Evolutionary conservation across 441 rosid genomes (phyloP).

Genomic region (Adansonia madagascariensis): DNA sequence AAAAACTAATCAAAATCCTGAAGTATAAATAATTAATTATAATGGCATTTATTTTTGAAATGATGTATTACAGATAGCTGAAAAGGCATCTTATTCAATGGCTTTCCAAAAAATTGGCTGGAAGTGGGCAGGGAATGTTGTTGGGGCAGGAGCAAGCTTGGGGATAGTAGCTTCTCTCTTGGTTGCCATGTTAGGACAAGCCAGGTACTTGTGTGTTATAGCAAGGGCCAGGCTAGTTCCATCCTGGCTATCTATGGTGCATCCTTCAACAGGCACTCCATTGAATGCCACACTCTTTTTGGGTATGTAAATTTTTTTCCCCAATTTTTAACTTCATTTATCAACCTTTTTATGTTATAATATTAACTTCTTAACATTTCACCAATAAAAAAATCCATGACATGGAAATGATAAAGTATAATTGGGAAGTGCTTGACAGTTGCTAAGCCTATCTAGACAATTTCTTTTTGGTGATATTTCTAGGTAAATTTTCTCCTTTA

Average conservation of each 20-base stretch:
- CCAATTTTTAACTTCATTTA: neutral
- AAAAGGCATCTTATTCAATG: constrained; percentile 60
- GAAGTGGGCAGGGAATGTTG: constrained; percentile 87
- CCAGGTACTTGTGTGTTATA: constrained; percentile 88
- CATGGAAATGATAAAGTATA: neutral
- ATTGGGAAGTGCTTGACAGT: neutral
- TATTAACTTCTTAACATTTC: neutral
- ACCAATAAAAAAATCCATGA: neutral
- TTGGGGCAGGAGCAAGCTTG: constrained; percentile 91
- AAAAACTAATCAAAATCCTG: neutral
- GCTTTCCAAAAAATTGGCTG: constrained; percentile 71
- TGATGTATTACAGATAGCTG: constrained; percentile 49
- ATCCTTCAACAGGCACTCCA: constrained; percentile 93
- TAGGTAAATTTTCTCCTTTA: neutral
- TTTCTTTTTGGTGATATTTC: no score
- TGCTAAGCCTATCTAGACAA: neutral
- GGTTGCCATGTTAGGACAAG: constrained; percentile 96
- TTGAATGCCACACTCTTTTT: constrained; percentile 89
- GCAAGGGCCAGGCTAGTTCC: constrained; percentile 88
- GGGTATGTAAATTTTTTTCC: constrained; percentile 47
- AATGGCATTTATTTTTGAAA: neutral
- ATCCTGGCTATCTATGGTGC: constrained; percentile 85
- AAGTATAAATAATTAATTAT: neutral
- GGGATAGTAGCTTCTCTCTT: constrained; percentile 88
- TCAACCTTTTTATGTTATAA: neutral